These are phyloP conservation scores for Fragaria nilgerrensis DNA, from an alignment of 306 rosid species.

Conservation along the genomic window DNA sequence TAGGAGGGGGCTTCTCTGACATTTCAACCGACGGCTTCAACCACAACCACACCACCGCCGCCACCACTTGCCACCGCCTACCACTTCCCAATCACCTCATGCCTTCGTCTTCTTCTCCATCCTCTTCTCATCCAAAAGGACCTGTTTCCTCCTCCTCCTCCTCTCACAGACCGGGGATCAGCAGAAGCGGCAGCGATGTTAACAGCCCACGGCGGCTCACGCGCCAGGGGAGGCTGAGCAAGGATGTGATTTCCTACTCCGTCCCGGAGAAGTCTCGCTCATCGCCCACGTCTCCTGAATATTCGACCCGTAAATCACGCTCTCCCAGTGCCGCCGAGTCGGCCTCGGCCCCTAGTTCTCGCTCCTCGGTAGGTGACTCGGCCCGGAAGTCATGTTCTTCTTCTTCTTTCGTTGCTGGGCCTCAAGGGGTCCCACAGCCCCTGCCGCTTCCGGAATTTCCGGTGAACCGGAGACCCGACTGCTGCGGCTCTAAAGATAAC, in stretches of 20 bases:
- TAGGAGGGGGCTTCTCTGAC: neutral
- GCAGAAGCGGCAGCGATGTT: slow-evolving; percentile 12
- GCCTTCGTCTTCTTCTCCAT: slow-evolving; percentile 21
- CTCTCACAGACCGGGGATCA: neutral
- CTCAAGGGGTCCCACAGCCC: slow-evolving; percentile 46
- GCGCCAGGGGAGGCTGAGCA: slow-evolving; percentile 59
- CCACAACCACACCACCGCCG: neutral
- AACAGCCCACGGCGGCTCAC: slow-evolving; percentile 55
- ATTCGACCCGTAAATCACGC: slow-evolving; percentile 24
- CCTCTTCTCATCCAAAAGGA: neutral
- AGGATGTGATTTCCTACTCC: slow-evolving; percentile 31
- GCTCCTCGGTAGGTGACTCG: slow-evolving; percentile 20
- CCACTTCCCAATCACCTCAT: slow-evolving; percentile 11
- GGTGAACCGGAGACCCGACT: slow-evolving; percentile 35
- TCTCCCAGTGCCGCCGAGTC: slow-evolving; percentile 24
- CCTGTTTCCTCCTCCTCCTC: neutral
- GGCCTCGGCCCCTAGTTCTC: slow-evolving; percentile 17
- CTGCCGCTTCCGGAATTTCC: slow-evolving; percentile 59
- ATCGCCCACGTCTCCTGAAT: slow-evolving; percentile 47
- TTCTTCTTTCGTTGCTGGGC: neutral
- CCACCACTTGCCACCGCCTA: neutral
- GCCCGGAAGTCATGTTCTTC: slow-evolving; percentile 40
- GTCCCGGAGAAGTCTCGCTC: slow-evolving; percentile 26
- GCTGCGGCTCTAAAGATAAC: slow-evolving; percentile 18
- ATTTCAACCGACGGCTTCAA: neutral